Conservation (phyloP, 2,329 filamentous ascomycete species). For the Lasiodiplodia hormozganensis region DNA sequence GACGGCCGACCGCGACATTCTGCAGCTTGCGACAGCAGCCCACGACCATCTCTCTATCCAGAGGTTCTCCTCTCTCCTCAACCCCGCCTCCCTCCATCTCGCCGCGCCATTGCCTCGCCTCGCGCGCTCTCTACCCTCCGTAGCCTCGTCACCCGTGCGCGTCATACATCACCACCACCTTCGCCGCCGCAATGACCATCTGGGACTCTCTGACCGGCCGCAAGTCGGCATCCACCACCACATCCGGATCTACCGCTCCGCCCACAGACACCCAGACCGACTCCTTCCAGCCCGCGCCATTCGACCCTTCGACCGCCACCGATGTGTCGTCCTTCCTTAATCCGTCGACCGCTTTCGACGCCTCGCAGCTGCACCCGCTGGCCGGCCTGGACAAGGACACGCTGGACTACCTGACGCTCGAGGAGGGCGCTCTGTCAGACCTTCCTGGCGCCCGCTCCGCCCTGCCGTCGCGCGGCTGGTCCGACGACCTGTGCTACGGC, state of each 20-base stretch:
- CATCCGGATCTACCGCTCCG: constrained; percentile 51
- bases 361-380: constrained; percentile 87
- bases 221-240: constrained; percentile 53
- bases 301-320: constrained; percentile 72
- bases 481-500: constrained; percentile 97
- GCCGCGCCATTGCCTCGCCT: background rate
- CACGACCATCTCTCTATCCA: background rate
- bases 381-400: constrained; percentile 91
- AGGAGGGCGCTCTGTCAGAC: constrained; percentile 87
- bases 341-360: constrained; percentile 66
- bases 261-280: constrained; percentile 46
- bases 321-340: constrained; percentile 85
- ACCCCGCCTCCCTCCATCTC: background rate
- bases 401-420: constrained; percentile 92
- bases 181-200: constrained; percentile 27
- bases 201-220: constrained; percentile 67
- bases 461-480: constrained; percentile 94
- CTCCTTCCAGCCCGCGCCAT: constrained; percentile 60
- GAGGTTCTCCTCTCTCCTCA: background rate
- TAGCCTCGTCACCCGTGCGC: background rate
- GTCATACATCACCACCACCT: constrained; percentile 10
- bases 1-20: constrained; percentile 18
- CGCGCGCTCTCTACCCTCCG: background rate
- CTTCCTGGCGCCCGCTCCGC: constrained; percentile 86
- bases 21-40: constrained; percentile 10